These are phyloP conservation scores for Amanita fuliginea DNA, from an alignment of 768 basidiomycete species.

Conservation along the genomic window DNA sequence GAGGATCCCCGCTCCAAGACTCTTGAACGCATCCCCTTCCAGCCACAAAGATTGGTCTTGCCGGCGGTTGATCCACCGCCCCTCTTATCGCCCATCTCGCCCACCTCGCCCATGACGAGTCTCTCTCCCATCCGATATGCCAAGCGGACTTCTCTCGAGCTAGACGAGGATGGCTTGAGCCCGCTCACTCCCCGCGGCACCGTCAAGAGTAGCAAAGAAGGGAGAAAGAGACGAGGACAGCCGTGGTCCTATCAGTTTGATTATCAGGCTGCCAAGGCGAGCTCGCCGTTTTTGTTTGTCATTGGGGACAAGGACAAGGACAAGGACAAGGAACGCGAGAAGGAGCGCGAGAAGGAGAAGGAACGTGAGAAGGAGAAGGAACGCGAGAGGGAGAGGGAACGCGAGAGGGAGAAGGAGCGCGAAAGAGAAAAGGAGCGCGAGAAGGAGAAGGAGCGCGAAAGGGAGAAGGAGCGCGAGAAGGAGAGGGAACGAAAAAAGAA, in stretches of 20 bases:
- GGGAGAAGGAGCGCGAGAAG: slow-evolving; percentile 1
- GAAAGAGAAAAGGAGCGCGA: not conserved
- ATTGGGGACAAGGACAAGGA: slow-evolving; percentile 2
- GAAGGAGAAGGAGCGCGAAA: slow-evolving; percentile 1
- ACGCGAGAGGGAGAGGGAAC: slow-evolving; percentile 1
- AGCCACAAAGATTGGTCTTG: not conserved
- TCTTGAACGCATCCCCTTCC: not conserved
- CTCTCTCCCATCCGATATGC: slow-evolving; percentile 4
- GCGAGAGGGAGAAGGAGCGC: slow-evolving; percentile 4
- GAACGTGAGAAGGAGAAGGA: not conserved
- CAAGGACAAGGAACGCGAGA: slow-evolving; percentile 4
- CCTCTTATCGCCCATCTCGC: not conserved
- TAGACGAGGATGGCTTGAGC: not conserved
- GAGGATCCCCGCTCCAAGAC: not conserved
- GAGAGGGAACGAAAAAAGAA: not conserved
- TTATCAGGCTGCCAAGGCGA: slow-evolving; percentile 10
- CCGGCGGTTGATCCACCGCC: not conserved
- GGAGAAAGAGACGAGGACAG: slow-evolving; percentile 9
- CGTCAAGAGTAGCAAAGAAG: not conserved
- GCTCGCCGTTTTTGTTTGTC: slow-evolving; percentile 9
- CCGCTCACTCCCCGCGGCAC: not conserved
- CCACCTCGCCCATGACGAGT: not conserved
- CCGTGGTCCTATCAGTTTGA: slow-evolving; percentile 16
- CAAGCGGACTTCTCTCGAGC: not conserved
- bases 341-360: slow-evolving; percentile 3